Evolutionary conservation across 2,329 filamentous ascomycete species (phyloP).

Genomic region (Sporothrix variecibatus): DNA sequence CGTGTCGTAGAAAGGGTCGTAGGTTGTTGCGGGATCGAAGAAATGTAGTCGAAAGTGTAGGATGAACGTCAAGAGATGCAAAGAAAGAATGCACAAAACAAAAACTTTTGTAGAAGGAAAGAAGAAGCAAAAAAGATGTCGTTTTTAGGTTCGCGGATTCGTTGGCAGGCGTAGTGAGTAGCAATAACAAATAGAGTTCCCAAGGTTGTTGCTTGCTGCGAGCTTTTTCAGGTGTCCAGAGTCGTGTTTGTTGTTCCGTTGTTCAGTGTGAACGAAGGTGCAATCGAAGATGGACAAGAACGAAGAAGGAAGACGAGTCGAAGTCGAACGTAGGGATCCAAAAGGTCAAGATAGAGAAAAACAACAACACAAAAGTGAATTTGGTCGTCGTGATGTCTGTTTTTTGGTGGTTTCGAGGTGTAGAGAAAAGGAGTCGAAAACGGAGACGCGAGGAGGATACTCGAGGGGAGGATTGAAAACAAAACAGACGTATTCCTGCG

Average conservation of each 20-base stretch:
- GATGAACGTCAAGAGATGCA: neutral
- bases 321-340: neutral
- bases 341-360: neutral
- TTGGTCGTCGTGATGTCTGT: conserved; percentile 37
- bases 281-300: neutral
- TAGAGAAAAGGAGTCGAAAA: neutral
- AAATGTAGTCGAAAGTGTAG: neutral
- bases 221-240: neutral
- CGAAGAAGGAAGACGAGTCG: conserved; percentile 10
- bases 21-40: neutral
- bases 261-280: neutral
- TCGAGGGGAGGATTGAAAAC: conserved; percentile 10
- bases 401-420: conserved; percentile 7
- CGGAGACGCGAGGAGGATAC: conserved; percentile 6
- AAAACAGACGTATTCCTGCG: conserved; percentile 4
- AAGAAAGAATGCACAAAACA: neutral
- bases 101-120: neutral
- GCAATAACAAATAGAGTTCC: neutral
- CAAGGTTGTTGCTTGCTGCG: too few species aligned
- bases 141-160: neutral
- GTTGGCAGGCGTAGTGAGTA: neutral
- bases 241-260: conserved; percentile 10
- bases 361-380: conserved; percentile 45
- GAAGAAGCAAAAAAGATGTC: neutral
- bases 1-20: neutral